Percentiles rank a stretch among this genome's conserved stretches.
These are phyloP conservation scores for Panicum miliaceum DNA, from an alignment of 176 grass and related monocot species.

Conservation along the genomic window DNA sequence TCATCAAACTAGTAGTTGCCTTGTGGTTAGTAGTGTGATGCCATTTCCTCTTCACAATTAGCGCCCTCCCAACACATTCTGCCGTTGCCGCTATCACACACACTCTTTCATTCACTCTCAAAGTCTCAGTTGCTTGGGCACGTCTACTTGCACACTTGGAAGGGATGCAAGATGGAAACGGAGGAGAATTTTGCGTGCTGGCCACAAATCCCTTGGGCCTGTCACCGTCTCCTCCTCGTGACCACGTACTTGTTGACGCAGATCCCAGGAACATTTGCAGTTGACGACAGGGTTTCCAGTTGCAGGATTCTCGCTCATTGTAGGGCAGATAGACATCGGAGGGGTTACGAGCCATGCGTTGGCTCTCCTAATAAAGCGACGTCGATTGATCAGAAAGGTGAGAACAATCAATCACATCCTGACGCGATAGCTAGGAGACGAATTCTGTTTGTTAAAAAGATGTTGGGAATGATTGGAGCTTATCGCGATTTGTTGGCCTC, in stretches of 20 bases:
- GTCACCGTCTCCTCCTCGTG: conserved; percentile 42
- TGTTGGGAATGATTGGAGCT: not conserved
- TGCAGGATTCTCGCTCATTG: conserved; percentile 32
- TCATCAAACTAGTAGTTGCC: not conserved
- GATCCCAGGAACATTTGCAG: conserved; percentile 22
- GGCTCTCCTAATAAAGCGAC: conserved; percentile 16
- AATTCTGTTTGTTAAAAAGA: not conserved
- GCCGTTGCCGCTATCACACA: not conserved
- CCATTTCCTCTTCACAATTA: not conserved
- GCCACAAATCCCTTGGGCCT: conserved; percentile 23
- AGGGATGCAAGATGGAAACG: conserved; percentile 29
- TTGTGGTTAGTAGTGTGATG: not conserved
- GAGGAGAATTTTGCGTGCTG: conserved; percentile 18
- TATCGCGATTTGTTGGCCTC: not conserved
- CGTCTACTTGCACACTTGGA: conserved; percentile 3
- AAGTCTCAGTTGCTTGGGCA: conserved; percentile 1
- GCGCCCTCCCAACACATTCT: not conserved
- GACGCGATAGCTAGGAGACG: not conserved
- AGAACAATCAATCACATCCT: conserved; percentile 21
- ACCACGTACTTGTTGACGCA: conserved; percentile 26
- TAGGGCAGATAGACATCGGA: not conserved
- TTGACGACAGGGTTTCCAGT: conserved; percentile 24
- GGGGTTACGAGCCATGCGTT: not conserved
- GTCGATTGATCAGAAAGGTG: not conserved
- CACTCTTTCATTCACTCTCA: not conserved